Percentiles rank a stretch among this genome's conserved stretches.
These are phyloP conservation scores for Piper longum DNA, from an alignment of 164 flowering plant genomes.

Conservation along the genomic window DNA sequence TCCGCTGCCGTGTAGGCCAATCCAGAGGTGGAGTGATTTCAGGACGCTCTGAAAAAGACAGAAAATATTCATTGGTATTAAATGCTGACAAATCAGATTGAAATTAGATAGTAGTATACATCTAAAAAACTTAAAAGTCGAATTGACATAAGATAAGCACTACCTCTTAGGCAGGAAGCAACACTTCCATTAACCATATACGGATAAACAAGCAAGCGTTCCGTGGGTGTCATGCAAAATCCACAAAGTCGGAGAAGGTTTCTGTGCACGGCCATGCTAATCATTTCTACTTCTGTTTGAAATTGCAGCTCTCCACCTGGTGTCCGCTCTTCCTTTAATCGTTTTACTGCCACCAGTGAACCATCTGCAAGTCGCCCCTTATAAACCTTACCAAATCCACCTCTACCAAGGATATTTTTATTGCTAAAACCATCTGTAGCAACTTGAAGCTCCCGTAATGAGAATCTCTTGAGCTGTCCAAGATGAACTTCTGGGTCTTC, in stretches of 20 bases:
- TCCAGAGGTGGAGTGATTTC: slow-evolving; percentile 63
- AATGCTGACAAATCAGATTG: not conserved
- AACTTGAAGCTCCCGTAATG: slow-evolving; percentile 32
- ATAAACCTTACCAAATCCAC: slow-evolving; percentile 40
- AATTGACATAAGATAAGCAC: not conserved
- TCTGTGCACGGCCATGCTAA: slow-evolving; percentile 37
- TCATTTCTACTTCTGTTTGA: slow-evolving; percentile 37
- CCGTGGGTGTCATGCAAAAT: slow-evolving; percentile 36
- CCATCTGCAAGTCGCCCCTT: slow-evolving; percentile 39
- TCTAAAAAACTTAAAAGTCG: too few species aligned
- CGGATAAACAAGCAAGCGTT: slow-evolving; percentile 33
- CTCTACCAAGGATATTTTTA: slow-evolving; percentile 32
- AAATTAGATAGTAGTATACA: not conserved
- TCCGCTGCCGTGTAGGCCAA: slow-evolving; percentile 71
- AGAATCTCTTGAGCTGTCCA: slow-evolving; percentile 38
- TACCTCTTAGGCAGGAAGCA: slow-evolving; percentile 35
- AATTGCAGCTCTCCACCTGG: slow-evolving; percentile 35
- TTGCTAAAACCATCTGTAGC: slow-evolving; percentile 37
- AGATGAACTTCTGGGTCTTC: slow-evolving; percentile 44
- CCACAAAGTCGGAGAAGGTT: slow-evolving; percentile 28
- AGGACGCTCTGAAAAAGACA: slow-evolving; percentile 47
- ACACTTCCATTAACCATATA: slow-evolving; percentile 38
- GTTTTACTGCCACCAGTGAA: slow-evolving; percentile 32
- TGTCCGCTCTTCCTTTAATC: slow-evolving; percentile 33
- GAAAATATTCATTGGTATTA: not conserved